These are phyloP conservation scores for Monilinia polystroma DNA, from an alignment of 2,329 filamentous ascomycete genomes.

Conservation along the genomic window DNA sequence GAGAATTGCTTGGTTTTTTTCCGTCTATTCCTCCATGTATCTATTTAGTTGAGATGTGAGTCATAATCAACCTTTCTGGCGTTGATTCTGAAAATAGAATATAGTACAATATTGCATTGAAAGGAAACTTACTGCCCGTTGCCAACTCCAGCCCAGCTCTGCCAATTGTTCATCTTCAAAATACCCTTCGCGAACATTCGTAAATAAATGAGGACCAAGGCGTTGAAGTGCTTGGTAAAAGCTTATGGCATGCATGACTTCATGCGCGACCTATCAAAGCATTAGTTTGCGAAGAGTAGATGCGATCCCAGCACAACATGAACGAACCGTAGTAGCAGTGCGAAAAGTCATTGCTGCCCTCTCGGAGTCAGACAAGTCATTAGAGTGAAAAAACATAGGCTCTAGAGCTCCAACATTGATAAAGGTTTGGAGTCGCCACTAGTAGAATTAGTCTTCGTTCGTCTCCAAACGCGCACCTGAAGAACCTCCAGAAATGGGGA, in stretches of 20 bases:
- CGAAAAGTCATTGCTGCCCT: neutral
- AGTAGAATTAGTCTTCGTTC: neutral
- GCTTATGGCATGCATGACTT: slow-evolving; percentile 14
- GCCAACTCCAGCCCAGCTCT: slow-evolving; percentile 18
- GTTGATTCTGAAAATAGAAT: no score
- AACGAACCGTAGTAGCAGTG: slow-evolving; percentile 7
- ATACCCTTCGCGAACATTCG: slow-evolving; percentile 6
- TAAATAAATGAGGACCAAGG: neutral
- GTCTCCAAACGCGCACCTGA: neutral
- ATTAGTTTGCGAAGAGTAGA: neutral
- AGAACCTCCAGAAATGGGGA: neutral
- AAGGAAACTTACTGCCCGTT: slow-evolving; percentile 2
- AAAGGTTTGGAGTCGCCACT: slow-evolving; percentile 11
- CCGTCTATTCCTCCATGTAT: slow-evolving; percentile 11
- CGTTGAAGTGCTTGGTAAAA: slow-evolving; percentile 14
- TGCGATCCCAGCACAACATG: neutral
- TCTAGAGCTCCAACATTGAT: slow-evolving; percentile 7
- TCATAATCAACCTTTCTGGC: neutral
- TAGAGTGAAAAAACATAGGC: neutral
- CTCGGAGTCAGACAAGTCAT: slow-evolving; percentile 4
- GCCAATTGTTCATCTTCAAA: slow-evolving; percentile 5
- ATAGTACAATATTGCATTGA: no score
- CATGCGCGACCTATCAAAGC: neutral
- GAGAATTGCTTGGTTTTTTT: neutral
- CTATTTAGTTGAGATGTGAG: neutral